Percentiles rank a stretch among this genome's conserved stretches.
These are phyloP conservation scores for Taphrina wiesneri DNA, from an alignment of 1,139 yeast species.

Conservation along the genomic window DNA sequence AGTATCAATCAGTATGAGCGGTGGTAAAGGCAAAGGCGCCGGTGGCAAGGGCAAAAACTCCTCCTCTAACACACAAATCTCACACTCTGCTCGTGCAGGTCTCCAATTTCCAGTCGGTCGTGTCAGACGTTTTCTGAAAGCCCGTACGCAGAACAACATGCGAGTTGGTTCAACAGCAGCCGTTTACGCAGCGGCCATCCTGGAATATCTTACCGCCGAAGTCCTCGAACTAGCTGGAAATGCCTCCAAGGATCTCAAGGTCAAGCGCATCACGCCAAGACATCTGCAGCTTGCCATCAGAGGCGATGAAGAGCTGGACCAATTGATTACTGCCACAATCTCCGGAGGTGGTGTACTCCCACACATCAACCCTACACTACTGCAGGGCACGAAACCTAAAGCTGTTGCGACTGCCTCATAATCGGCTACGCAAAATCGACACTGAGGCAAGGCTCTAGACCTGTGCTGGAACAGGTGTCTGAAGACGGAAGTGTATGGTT, in stretches of 20 bases:
- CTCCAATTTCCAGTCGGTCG: constrained; percentile 98
- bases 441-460: background rate
- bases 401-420: constrained; percentile 23
- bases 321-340: constrained; percentile 87
- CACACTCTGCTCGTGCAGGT: constrained; percentile 97
- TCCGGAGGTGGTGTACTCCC: constrained; percentile 99
- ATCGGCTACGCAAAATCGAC: background rate
- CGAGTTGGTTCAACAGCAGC: constrained; percentile 87
- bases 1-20: constrained; percentile 1
- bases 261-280: constrained; percentile 98
- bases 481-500: background rate
- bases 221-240: constrained; percentile 98
- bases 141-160: constrained; percentile 85
- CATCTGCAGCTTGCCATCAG: constrained; percentile 97
- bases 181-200: constrained; percentile 91
- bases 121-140: constrained; percentile 91
- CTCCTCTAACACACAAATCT: constrained; percentile 59
- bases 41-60: constrained; percentile 79
- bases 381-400: constrained; percentile 31
- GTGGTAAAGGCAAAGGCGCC: constrained; percentile 26
- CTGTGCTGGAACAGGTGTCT: background rate
- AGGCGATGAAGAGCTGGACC: constrained; percentile 97
- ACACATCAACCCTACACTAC: constrained; percentile 34
- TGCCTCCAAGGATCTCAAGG: constrained; percentile 97
- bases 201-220: constrained; percentile 97